Evolutionary conservation across 495 filamentous ascomycete species (phyloP).

Genomic region (Glarea lozoyensis): DNA sequence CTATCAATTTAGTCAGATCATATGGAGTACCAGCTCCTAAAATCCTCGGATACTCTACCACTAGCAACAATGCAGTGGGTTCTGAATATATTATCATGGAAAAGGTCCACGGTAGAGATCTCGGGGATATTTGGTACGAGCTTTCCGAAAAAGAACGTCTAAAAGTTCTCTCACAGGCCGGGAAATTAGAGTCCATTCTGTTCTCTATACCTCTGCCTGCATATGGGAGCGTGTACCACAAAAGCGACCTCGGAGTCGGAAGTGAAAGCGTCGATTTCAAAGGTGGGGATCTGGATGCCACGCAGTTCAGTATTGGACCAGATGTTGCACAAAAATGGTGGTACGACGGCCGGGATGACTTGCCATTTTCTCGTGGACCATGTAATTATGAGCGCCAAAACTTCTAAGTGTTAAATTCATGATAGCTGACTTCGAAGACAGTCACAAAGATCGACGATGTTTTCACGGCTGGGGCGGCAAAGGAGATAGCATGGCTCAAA

Average conservation of each 20-base stretch:
- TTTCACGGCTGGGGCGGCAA: background rate
- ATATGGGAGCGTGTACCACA: background rate
- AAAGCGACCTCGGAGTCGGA: background rate
- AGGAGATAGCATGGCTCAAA: conserved; percentile 1
- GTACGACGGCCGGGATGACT: background rate
- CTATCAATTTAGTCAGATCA: background rate
- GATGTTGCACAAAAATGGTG: background rate
- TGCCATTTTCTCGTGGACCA: background rate
- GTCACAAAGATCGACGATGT: background rate
- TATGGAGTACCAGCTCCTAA: background rate
- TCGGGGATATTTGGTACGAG: background rate
- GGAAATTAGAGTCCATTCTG: background rate
- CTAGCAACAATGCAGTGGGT: background rate
- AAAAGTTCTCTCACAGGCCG: background rate
- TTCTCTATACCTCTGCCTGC: background rate
- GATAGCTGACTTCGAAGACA: background rate
- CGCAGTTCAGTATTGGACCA: background rate
- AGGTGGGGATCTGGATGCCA: background rate
- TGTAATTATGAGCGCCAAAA: background rate
- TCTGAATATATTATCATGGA: background rate
- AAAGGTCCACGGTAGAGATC: background rate
- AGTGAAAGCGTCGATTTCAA: background rate
- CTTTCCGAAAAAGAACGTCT: background rate
- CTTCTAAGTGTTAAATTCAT: background rate
- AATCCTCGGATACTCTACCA: background rate